Evolutionary conservation across 2,329 filamentous ascomycete genomes (phyloP).

Genomic region (Orbilia brochopaga): DNA sequence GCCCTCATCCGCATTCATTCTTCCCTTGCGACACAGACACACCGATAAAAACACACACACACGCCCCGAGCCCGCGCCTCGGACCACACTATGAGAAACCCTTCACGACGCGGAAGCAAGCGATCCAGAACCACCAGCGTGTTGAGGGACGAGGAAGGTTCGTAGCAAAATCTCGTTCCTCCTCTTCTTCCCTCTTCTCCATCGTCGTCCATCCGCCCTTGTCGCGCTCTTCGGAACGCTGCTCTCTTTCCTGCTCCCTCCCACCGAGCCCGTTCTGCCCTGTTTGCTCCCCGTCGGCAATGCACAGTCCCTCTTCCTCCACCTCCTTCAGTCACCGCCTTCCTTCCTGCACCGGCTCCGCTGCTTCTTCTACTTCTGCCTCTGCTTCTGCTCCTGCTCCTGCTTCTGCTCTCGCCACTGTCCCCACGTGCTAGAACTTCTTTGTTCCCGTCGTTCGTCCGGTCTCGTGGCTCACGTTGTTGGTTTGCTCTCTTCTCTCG

Average conservation of each 20-base stretch:
- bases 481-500: constrained; percentile 31
- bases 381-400: constrained; percentile 29
- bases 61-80: constrained; percentile 29
- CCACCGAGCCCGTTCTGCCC: constrained; percentile 7
- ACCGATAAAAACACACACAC: no score
- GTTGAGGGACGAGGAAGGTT: constrained; percentile 49
- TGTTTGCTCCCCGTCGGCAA: constrained; percentile 19
- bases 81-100: constrained; percentile 49
- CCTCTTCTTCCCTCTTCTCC: constrained; percentile 19
- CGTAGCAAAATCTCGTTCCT: constrained; percentile 47
- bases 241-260: constrained; percentile 20
- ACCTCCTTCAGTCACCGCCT: constrained; percentile 21
- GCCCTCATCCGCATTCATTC: constrained; percentile 24
- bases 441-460: constrained; percentile 15
- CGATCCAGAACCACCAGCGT: constrained; percentile 48
- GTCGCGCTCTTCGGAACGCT: constrained; percentile 30
- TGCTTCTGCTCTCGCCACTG: constrained; percentile 3
- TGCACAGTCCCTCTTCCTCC: constrained; percentile 27
- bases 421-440: not conserved
- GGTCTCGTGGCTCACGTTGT: constrained; percentile 33
- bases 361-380: constrained; percentile 28
- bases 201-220: constrained; percentile 14
- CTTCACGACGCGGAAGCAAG: constrained; percentile 42
- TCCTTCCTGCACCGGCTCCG: constrained; percentile 30
- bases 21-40: constrained; percentile 31